Conservation (phyloP, 2,329 filamentous ascomycete species). For the Anisogramma anomala region DNA sequence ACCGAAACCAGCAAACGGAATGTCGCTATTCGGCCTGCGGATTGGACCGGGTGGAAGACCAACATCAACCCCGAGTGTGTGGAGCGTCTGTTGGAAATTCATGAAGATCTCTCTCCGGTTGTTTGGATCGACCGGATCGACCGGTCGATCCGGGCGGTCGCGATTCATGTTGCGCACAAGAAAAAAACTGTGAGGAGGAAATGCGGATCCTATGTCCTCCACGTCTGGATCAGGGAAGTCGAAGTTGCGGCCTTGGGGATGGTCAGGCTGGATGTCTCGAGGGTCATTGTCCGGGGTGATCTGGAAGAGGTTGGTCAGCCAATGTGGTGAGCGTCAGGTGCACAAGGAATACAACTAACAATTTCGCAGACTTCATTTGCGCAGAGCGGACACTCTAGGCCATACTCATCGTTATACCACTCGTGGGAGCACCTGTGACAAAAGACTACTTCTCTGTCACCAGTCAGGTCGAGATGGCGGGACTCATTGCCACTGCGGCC, state of each 20-base stretch:
- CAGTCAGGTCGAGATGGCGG: conserved; percentile 37
- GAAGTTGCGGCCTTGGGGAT: conserved; percentile 16
- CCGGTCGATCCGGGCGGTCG: not conserved
- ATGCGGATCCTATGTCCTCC: conserved; percentile 34
- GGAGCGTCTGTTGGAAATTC: conserved; percentile 26
- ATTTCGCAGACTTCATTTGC: conserved; percentile 73
- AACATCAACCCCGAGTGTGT: conserved; percentile 32
- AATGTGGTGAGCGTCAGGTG: not conserved
- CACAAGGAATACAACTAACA: conserved; percentile 38
- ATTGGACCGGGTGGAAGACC: conserved; percentile 19
- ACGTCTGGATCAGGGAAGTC: conserved; percentile 47
- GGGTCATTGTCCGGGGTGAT: conserved; percentile 51
- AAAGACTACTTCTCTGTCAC: conserved; percentile 60
- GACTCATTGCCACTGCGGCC: not conserved
- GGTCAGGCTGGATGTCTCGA: conserved; percentile 29
- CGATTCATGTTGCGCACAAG: conserved; percentile 4
- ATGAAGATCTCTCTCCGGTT: conserved; percentile 28
- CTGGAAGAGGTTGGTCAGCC: conserved; percentile 25
- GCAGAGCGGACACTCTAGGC: conserved; percentile 66
- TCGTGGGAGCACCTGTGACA: conserved; percentile 74
- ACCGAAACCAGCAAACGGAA: conserved; percentile 1
- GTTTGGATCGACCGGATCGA: conserved; percentile 16
- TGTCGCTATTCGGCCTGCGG: conserved; percentile 5
- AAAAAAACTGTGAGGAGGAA: conserved; percentile 31
- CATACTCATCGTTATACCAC: conserved; percentile 64